Evolutionary conservation across 78 protist genomes (phyloP).

Genomic region (Tieghemostelium lacteum): DNA sequence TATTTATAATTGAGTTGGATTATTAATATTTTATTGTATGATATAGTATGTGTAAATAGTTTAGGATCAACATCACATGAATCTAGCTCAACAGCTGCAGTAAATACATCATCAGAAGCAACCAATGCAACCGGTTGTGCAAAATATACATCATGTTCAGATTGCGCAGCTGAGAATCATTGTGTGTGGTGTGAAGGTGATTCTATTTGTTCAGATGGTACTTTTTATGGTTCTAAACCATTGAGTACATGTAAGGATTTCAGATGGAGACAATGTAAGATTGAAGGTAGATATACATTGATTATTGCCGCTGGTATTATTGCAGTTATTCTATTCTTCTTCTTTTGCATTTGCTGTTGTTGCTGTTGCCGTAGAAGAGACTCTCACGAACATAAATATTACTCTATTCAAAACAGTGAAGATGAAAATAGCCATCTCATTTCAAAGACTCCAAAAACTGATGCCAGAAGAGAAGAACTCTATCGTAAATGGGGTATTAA

Average conservation of each 20-base stretch:
- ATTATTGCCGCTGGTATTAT: constrained; percentile 53
- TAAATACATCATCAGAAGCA: not conserved
- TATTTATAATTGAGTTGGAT: too few relatives aligned
- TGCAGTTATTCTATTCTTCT: not conserved
- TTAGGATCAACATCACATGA: not conserved
- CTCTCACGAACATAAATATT: not conserved
- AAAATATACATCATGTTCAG: constrained; percentile 1
- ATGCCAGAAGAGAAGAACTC: constrained; percentile 38
- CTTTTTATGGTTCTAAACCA: constrained; percentile 76
- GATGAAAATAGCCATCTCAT: not conserved
- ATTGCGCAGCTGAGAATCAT: constrained; percentile 15
- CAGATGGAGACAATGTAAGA: constrained; percentile 71
- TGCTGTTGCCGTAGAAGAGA: constrained; percentile 38
- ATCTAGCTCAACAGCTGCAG: not conserved
- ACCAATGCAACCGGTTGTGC: not conserved
- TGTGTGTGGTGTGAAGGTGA: constrained; percentile 60
- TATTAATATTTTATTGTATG: too few relatives aligned
- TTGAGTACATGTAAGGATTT: constrained; percentile 44
- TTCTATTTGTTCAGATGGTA: constrained; percentile 32
- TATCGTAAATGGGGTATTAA: constrained; percentile 15
- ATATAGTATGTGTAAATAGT: too few relatives aligned
- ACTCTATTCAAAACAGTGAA: constrained; percentile 63
- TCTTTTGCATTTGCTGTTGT: constrained; percentile 24
- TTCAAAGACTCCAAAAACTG: constrained; percentile 44
- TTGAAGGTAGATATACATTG: constrained; percentile 50